Base-by-base conservation (phyloP, 768 basidiomycete genomes). In the Tulasnella sp. region DNA sequence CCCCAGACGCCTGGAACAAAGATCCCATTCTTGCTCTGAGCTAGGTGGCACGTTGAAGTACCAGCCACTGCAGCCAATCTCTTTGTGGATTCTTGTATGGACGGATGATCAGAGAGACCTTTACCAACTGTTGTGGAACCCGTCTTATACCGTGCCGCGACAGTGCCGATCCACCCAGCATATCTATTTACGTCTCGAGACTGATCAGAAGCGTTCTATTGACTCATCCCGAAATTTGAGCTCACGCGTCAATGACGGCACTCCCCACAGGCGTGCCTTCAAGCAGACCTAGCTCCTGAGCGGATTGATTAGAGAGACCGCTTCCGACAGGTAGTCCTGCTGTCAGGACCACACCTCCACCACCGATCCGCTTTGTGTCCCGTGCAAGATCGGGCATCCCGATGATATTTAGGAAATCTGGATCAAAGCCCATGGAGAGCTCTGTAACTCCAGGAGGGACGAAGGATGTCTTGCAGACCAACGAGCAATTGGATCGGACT, bases 141-240 rank as follows among this genome's bases (percentile, higher is more conserved):
- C 12, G 66, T 68, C 22, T 70, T 74, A 62, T 81, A 82, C 42
- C 84, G 74, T 17, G 92, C 92, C 4, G 87, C 94, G 45, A 96
- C 81, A 0, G 94, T 98, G 11, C 96, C 96, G 64, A 98, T 74
- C 96, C 94, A 98, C 21, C 96, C 96, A 1, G 96, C 92, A 70
- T 98, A 74, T 10, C 66, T 69, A 27, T 38, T 38, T 38, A 7
- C 15, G 5, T 38, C 15, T 38, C 34, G 7, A 7, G 5, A 7
- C 7, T 38, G 34, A 38, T 38, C 5, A 38, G 34, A 5, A 38
- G 34, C 34, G 7, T 38, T 15, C 7, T 15, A 5, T 38, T 38
- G 15, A 15, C 7, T 38, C 34, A 38, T 38, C 7, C 25, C 2
- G 24, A 27, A 19, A 30, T 21, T 21, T 34, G 34, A 38, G 72